Conservation (phyloP, 176 grass and related monocot genomes). For the Triticum timopheevii region DNA sequence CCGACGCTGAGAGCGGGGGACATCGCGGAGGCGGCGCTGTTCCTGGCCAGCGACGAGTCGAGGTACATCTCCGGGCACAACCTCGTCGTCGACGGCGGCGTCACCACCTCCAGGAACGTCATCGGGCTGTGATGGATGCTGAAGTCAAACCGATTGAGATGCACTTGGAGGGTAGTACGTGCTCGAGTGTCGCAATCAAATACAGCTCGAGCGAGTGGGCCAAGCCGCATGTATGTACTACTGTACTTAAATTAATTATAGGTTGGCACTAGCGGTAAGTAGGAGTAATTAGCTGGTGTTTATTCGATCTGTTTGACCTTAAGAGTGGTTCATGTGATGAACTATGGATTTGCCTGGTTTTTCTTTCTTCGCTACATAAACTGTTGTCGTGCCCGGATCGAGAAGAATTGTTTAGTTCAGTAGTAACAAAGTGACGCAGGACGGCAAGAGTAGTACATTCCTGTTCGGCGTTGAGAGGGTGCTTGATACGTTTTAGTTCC, state of each 20-base stretch:
- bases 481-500: too few relatives aligned
- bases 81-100: slow-evolving; percentile 57
- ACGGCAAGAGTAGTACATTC: too few relatives aligned
- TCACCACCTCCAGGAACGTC: slow-evolving; percentile 42
- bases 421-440: too few relatives aligned
- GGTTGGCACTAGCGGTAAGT: neutral
- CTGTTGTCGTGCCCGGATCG: too few relatives aligned
- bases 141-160: neutral
- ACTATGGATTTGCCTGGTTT: neutral
- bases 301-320: neutral
- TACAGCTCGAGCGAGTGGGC: neutral
- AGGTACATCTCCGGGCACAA: slow-evolving; percentile 52
- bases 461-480: too few relatives aligned
- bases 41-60: slow-evolving; percentile 54
- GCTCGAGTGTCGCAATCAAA: neutral
- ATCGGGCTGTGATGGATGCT: slow-evolving; percentile 1
- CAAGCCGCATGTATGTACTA: neutral
- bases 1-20: slow-evolving; percentile 20
- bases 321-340: neutral
- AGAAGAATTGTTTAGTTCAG: too few relatives aligned
- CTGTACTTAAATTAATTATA: neutral
- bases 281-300: neutral
- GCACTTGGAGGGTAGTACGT: neutral
- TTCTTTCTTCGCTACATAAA: too few relatives aligned
- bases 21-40: slow-evolving; percentile 53